Conservation (phyloP, 2,329 filamentous ascomycete species). For the Botrytis aclada region DNA sequence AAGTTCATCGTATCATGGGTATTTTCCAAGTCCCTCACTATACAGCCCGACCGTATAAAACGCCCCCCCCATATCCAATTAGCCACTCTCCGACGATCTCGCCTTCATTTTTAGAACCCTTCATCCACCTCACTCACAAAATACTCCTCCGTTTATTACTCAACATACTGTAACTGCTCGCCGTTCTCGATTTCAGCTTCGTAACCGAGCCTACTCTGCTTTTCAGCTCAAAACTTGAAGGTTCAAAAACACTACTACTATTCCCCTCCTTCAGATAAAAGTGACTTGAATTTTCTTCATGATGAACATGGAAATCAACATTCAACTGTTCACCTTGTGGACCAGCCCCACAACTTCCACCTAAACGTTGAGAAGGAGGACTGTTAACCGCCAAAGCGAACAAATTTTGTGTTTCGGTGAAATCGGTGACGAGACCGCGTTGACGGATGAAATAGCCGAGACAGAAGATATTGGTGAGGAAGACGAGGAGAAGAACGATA, state of each 20-base stretch:
- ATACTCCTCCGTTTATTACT: conserved; percentile 26
- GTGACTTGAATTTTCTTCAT: conserved; percentile 49
- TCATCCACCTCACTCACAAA: not conserved
- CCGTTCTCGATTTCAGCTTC: conserved; percentile 9
- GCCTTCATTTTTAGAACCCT: no score
- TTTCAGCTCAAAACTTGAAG: conserved; percentile 8
- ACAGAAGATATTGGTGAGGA: conserved; percentile 64
- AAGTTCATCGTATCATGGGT: not conserved
- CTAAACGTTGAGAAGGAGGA: conserved; percentile 49
- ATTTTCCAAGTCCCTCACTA: not conserved
- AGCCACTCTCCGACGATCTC: not conserved
- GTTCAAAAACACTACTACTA: not conserved
- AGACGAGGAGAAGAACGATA: conserved; percentile 61
- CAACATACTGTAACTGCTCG: conserved; percentile 28
- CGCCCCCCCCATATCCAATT: not conserved
- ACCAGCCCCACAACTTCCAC: conserved; percentile 55
- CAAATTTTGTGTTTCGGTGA: conserved; percentile 72
- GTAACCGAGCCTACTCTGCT: conserved; percentile 21
- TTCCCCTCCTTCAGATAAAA: conserved; percentile 48
- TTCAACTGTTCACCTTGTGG: conserved; percentile 40
- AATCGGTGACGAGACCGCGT: conserved; percentile 68
- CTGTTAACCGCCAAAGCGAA: conserved; percentile 70
- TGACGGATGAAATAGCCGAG: conserved; percentile 57
- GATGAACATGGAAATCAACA: conserved; percentile 44
- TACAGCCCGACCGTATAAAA: not conserved